Conservation (phyloP, 2,329 filamentous ascomycete genomes). For the Podosphaera xanthii region DNA sequence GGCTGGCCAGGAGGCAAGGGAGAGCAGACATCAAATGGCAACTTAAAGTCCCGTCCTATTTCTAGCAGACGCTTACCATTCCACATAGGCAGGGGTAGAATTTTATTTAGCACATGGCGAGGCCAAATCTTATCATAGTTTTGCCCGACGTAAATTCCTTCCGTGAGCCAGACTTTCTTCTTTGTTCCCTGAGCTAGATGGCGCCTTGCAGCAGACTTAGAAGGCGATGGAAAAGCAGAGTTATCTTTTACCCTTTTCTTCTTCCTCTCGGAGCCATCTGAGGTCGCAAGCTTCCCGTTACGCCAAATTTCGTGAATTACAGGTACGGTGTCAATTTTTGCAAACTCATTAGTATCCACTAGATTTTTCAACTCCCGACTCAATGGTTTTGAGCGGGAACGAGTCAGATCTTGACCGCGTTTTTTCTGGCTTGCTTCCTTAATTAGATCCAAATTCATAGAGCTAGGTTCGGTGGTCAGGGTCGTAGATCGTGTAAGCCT, state of each 20-base stretch:
- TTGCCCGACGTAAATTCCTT: slow-evolving; percentile 77
- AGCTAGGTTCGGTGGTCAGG: no score
- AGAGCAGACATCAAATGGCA: slow-evolving; percentile 78
- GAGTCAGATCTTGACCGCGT: no score
- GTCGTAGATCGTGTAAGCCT: no score
- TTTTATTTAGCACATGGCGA: slow-evolving; percentile 25
- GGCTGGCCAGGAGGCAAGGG: slow-evolving; percentile 68
- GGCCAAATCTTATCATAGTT: slow-evolving; percentile 16
- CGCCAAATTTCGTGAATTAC: slow-evolving; percentile 38
- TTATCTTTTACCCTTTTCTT: slow-evolving; percentile 12
- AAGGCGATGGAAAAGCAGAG: neutral
- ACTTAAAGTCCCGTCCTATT: slow-evolving; percentile 56
- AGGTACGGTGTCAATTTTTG: slow-evolving; percentile 32
- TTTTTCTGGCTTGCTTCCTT: no score
- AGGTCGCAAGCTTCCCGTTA: slow-evolving; percentile 36
- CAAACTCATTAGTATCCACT: slow-evolving; percentile 38
- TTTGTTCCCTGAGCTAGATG: slow-evolving; percentile 7
- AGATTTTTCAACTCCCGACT: slow-evolving; percentile 33
- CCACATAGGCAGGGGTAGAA: slow-evolving; percentile 59
- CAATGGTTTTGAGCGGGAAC: neutral
- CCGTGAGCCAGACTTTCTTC: slow-evolving; percentile 36
- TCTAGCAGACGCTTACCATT: slow-evolving; percentile 49
- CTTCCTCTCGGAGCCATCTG: slow-evolving; percentile 17
- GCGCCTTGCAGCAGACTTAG: slow-evolving; percentile 2
- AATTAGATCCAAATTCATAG: no score